Evolutionary conservation across 192 early-diverging fungal species (phyloP).

Genomic region (Entomortierella lignicola): DNA sequence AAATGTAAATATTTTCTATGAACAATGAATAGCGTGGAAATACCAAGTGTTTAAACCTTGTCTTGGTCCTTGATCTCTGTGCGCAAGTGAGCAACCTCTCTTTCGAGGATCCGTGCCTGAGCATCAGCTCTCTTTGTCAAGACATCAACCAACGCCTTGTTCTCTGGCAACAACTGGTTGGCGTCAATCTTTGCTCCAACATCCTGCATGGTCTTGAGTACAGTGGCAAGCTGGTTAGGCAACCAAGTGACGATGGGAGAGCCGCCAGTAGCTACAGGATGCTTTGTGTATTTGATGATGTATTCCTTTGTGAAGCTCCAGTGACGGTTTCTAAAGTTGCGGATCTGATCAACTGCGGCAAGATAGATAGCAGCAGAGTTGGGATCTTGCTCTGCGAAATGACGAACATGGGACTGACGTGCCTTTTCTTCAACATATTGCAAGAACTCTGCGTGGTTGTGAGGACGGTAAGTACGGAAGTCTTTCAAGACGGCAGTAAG

Average conservation of each 20-base stretch:
- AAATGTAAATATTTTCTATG: background rate
- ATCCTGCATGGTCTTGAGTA: conserved; percentile 71
- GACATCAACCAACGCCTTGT: conserved; percentile 70
- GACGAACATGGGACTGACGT: conserved; percentile 59
- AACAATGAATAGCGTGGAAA: background rate
- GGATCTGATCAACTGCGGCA: conserved; percentile 84
- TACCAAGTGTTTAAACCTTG: conserved; percentile 29
- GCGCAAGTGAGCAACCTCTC: conserved; percentile 70
- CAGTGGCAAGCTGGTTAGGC: conserved; percentile 76
- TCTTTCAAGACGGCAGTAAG: conserved; percentile 81
- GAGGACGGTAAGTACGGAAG: conserved; percentile 82
- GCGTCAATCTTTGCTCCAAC: conserved; percentile 66
- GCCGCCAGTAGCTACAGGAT: conserved; percentile 83
- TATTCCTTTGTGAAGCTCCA: conserved; percentile 93
- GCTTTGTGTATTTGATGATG: conserved; percentile 79
- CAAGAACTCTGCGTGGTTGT: conserved; percentile 84
- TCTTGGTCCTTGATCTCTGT: conserved; percentile 53
- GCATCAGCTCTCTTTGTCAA: conserved; percentile 67
- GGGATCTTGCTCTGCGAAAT: conserved; percentile 70
- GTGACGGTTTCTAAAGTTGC: conserved; percentile 87
- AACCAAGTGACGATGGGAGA: conserved; percentile 77
- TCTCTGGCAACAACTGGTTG: conserved; percentile 65
- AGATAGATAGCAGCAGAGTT: conserved; percentile 75
- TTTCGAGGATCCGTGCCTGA: conserved; percentile 70
- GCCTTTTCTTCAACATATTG: conserved; percentile 71